A percentile compares a stretch with the other conserved stretches of the same genome.
Conservation (phyloP, 2,329 filamentous ascomycete species). For the Neofusicoccum sp. region DNA sequence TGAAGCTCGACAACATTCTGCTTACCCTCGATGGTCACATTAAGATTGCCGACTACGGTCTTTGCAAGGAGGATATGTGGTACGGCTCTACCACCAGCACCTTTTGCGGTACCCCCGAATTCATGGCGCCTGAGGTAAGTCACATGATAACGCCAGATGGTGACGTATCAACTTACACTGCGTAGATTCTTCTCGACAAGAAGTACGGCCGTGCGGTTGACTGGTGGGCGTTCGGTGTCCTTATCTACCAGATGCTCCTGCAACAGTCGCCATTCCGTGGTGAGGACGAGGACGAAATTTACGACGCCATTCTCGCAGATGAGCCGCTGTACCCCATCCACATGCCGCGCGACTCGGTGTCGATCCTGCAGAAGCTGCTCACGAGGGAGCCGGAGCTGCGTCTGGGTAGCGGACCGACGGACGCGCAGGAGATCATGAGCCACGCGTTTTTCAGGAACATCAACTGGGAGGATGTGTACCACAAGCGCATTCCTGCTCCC, state of each 20-base stretch:
- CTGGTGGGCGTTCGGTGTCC: conserved; percentile 98
- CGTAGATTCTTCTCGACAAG: conserved; percentile 90
- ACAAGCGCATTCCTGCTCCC: conserved; percentile 86
- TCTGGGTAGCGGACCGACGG: conserved; percentile 89
- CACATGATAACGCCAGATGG: background rate
- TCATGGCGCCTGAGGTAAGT: conserved; percentile 92
- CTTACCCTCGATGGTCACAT: conserved; percentile 94
- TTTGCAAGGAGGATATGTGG: conserved; percentile 99
- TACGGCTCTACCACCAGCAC: conserved; percentile 95
- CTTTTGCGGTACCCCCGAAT: conserved; percentile 98
- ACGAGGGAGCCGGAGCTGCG: conserved; percentile 92
- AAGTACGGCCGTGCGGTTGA: conserved; percentile 97
- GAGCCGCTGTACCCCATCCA: conserved; percentile 97
- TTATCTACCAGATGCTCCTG: conserved; percentile 99
- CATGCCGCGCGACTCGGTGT: conserved; percentile 97
- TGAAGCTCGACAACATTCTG: conserved; percentile 85
- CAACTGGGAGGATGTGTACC: conserved; percentile 98
- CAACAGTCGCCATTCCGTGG: conserved; percentile 98
- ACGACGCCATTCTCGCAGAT: conserved; percentile 95
- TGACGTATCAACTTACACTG: conserved; percentile 14
- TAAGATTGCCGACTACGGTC: conserved; percentile 97
- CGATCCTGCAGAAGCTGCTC: conserved; percentile 94
- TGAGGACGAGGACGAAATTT: conserved; percentile 98
- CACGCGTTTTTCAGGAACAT: conserved; percentile 98
- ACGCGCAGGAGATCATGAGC: conserved; percentile 98